Base-by-base conservation (phyloP, 805 yeast genomes). In the Phaffomyces antillensis region DNA sequence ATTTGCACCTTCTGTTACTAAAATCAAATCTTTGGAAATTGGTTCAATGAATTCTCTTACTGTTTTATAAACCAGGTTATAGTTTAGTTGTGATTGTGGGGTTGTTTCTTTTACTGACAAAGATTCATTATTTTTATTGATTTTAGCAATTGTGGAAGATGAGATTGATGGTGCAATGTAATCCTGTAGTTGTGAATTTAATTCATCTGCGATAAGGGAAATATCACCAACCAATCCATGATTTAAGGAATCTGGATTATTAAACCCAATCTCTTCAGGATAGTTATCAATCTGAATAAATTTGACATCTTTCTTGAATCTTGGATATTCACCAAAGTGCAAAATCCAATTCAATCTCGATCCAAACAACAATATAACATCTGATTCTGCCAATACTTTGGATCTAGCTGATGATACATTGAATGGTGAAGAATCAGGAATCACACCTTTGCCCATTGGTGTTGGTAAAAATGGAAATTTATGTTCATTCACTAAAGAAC, bases 361-460 rank as follows among this genome's bases (percentile, higher is more conserved):
- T 4, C 89, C 89, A 4, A 79, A 58, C 2, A 83, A 62, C 2
- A 83, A 40, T 2, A 83, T 69, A 4, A 82, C 75, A 54, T 82
- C 86, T 0, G 87, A 77, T 7, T 61, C 51, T 48, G 65, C 67
- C 52, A 83, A 64, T 0, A 77, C 86, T n/a, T 66, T 63, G 0
- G 86, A 77, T 45, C 89, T 66, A 5, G 85, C 86, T 3, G 86
- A 77, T 0, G 84, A 74, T 13, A 78, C 70, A 52, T 82, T 82
- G 30, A 69, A 56, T 0, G 53, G 54, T 36, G 63, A 59, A 4
- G 60, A 51, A 55, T 83, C 90, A 3, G 76, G 65, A 1, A 83
- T 62, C 0, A 82, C 77, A 10, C 90, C 90, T 59, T 83, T 83
- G 0, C 85, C 90, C 90, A 83, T 83, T 4, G 90, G 88, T 0